Evolutionary conservation across 2,329 filamentous ascomycete genomes (phyloP).

Genomic region (Fusarium penzigii): DNA sequence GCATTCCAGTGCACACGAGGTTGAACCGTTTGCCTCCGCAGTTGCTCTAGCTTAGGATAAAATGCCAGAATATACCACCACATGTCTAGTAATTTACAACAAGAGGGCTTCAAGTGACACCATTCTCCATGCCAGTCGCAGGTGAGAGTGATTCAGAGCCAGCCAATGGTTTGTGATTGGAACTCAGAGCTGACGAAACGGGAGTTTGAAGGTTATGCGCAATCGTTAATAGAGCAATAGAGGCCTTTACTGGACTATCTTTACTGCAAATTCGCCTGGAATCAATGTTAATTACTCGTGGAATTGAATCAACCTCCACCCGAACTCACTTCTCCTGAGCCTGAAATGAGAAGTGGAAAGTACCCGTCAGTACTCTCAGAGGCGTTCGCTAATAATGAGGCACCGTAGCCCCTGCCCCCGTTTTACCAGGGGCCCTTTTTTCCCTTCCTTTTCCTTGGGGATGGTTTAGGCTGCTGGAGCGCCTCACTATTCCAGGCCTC

Average conservation of each 20-base stretch:
- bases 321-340: neutral
- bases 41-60: neutral
- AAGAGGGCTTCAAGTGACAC: neutral
- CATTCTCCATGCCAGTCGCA: neutral
- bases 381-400: neutral
- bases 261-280: too few species aligned
- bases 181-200: neutral
- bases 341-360: neutral
- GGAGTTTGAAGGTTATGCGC: neutral
- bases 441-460: neutral
- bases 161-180: too few species aligned
- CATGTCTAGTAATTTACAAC: neutral
- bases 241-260: too few species aligned
- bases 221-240: too few species aligned
- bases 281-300: too few species aligned
- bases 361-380: neutral
- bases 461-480: neutral
- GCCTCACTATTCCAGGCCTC: neutral
- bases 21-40: neutral
- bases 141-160: neutral
- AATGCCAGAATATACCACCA: neutral
- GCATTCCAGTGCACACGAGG: neutral
- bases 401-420: neutral
- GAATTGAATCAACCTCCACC: neutral
- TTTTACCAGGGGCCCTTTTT: neutral